A percentile compares a stretch with the other conserved stretches of the same genome.
Conservation (phyloP, 768 basidiomycete genomes). For the Neoboletus magnificus region DNA sequence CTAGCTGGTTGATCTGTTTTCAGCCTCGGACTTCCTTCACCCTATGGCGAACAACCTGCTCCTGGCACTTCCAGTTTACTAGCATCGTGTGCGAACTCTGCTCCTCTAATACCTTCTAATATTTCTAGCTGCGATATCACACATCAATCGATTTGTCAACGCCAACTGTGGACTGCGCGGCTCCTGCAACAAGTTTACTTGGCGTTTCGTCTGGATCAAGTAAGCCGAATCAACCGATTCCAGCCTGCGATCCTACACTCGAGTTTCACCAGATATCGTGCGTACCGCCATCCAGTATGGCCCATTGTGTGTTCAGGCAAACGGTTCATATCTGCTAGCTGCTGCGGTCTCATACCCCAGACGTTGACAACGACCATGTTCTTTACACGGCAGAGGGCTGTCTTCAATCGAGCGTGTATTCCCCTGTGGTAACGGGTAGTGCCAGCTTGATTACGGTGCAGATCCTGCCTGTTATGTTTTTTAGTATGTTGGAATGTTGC, state of each 20-base stretch:
- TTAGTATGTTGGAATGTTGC: no score
- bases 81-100: conserved; percentile 14
- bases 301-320: neutral
- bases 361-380: neutral
- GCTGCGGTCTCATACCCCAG: neutral
- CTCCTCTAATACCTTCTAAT: conserved; percentile 13
- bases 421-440: neutral
- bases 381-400: neutral
- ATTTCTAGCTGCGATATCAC: conserved; percentile 7
- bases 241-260: no score
- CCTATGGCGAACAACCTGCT: neutral
- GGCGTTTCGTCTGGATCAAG: conserved; percentile 14
- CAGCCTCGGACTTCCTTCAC: neutral
- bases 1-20: neutral
- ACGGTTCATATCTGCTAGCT: neutral
- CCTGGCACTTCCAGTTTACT: conserved; percentile 1
- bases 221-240: conserved; percentile 6
- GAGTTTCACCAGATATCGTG: neutral
- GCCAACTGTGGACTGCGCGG: conserved; percentile 7
- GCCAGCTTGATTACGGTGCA: neutral
- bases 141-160: conserved; percentile 14
- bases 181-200: conserved; percentile 15
- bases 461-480: neutral
- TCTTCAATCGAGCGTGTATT: neutral
- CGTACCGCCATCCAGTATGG: neutral